phyloP scores from a whole-genome alignment of 2,329 filamentous ascomycete genomes.

The Raffaelea deltoideospora region DNA sequence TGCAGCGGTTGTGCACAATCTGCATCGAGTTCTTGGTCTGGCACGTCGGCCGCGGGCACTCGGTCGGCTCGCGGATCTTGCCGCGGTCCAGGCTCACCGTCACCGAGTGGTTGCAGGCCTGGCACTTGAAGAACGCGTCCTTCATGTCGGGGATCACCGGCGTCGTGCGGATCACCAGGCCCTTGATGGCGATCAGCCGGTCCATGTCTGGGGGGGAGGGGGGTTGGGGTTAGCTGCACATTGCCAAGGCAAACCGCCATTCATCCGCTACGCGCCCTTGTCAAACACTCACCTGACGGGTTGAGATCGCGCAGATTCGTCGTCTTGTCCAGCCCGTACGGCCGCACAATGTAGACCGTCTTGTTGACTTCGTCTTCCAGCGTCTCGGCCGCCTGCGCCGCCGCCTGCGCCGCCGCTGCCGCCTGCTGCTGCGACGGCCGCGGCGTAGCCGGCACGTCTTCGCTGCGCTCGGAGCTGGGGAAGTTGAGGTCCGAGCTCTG shows the following conservation, averaged over 20 bases:
- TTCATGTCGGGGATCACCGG: conserved; percentile 99
- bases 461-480: conserved; percentile 62
- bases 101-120: conserved; percentile 80
- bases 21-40: conserved; percentile 90
- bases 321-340: conserved; percentile 72
- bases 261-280: no score
- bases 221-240: no score
- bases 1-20: conserved; percentile 89
- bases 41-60: conserved; percentile 73
- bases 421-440: conserved; percentile 26
- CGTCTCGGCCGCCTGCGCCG: conserved; percentile 13
- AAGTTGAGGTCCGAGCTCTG: conserved; percentile 62
- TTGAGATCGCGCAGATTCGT: conserved; percentile 92
- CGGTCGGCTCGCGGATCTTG: conserved; percentile 86
- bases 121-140: conserved; percentile 93
- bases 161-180: conserved; percentile 86
- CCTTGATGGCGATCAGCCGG: conserved; percentile 87
- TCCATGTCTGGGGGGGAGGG: conserved; percentile 97
- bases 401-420: conserved; percentile 17
- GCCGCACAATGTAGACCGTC: conserved; percentile 70
- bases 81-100: conserved; percentile 87
- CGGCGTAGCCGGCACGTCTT: conserved; percentile 28
- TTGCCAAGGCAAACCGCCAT: no score
- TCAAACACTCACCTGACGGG: conserved; percentile 55
- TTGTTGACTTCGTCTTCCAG: conserved; percentile 71